Percentiles rank a stretch among this genome's conserved stretches.
Evolutionary conservation across 257 asterid species (phyloP).

Genomic region (Thymus quinquecostatus): DNA sequence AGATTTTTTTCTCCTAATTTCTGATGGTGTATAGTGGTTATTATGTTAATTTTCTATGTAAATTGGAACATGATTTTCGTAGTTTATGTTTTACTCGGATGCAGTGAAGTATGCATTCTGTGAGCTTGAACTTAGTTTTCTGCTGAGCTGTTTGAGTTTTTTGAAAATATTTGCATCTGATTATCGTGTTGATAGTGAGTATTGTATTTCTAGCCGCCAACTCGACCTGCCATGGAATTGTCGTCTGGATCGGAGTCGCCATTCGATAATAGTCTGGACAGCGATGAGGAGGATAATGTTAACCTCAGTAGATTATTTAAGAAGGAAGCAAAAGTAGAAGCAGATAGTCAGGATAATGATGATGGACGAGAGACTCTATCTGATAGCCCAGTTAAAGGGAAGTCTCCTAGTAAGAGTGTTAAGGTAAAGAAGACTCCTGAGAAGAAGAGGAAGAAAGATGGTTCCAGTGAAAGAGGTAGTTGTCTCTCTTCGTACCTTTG

Average conservation of each 20-base stretch:
- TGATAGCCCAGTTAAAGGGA: slow-evolving; percentile 37
- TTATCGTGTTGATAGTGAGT: slow-evolving; percentile 26
- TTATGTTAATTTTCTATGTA: neutral
- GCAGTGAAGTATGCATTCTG: neutral
- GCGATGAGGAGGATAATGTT: slow-evolving; percentile 61
- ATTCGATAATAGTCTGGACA: slow-evolving; percentile 35
- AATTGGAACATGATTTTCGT: neutral
- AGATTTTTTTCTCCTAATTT: neutral
- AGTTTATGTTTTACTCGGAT: neutral
- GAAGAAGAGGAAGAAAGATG: slow-evolving; percentile 49
- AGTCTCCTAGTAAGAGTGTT: slow-evolving; percentile 40
- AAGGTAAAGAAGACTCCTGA: slow-evolving; percentile 39
- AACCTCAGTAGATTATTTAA: slow-evolving; percentile 57
- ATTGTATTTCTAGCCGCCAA: slow-evolving; percentile 48
- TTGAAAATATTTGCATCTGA: neutral
- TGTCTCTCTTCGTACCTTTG: neutral
- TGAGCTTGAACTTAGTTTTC: slow-evolving; percentile 7
- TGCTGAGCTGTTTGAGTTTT: slow-evolving; percentile 5
- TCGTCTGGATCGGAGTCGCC: slow-evolving; percentile 66
- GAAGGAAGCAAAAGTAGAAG: slow-evolving; percentile 32
- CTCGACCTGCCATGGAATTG: slow-evolving; percentile 41
- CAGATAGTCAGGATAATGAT: slow-evolving; percentile 31
- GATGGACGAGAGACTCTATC: slow-evolving; percentile 30
- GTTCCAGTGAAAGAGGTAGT: slow-evolving; percentile 45
- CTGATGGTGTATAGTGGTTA: neutral